Base-by-base conservation (phyloP, 2,329 filamentous ascomycete genomes). In the Emergomyces pasteurianus region DNA sequence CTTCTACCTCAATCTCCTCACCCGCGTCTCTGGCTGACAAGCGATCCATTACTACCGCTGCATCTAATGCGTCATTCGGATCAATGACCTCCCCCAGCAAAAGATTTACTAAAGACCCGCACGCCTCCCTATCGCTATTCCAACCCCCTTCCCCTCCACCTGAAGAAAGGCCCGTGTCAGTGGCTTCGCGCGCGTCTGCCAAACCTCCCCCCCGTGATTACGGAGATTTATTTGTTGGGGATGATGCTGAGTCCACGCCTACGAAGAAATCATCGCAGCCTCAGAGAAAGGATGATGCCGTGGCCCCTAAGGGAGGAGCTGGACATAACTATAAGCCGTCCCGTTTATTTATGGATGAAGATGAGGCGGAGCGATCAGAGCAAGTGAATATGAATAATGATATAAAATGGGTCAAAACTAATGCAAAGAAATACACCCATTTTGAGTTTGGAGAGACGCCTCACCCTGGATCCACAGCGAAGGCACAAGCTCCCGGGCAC, bases 401-500 rank as follows among this genome's bases (percentile, higher is more conserved):
- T 40, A 23, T 16, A 23, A 57, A 26, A 31, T 10, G 4, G 34
- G 75, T 77, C 65, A 83, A 87, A 69, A 86, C 88, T 7, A 83
- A 94, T 72, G 83, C 89, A 2, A 85, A 84, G 70, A 95, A 90
- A 74, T 96, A 86, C 77, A 80, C 87, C 62, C 92, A 97, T 75
- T 95, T 95, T 71, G 86, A 91, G 62, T 88, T 95, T 70, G 84
- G 81, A 61, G 86, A 71, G 76, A 65, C 61, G 64, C 62, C 53
- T 34, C 57, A 52, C 53, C 31, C 46, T 49, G 49, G 34, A 50
- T 55, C 34, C 49, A 58, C 34, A 43, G 47, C 10, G 40, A 61
- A 54, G 46, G 49, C 54, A 46, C 38, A 34, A 28, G 54, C 26
- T 6, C 57, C 28, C 2, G 42, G 26, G 16, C 61, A 62, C 42